phyloP scores from a whole-genome alignment of 2,329 filamentous ascomycete species.

The Raffaelea arxii region DNA sequence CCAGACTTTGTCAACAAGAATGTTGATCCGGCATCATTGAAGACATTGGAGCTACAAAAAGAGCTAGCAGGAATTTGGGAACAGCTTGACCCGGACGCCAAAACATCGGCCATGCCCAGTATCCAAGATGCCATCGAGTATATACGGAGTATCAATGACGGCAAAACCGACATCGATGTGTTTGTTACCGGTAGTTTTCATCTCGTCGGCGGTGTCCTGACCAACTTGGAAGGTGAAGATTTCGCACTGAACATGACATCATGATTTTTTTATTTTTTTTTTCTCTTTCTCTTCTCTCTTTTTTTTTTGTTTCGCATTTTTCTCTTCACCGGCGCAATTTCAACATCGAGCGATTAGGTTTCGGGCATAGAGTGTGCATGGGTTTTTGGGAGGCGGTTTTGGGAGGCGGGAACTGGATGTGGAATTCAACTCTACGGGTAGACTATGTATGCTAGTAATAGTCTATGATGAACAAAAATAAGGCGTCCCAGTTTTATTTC shows the following conservation, averaged over 20 bases:
- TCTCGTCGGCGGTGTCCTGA: conserved; percentile 30
- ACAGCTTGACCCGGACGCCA: conserved; percentile 31
- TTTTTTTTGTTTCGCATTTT: neutral
- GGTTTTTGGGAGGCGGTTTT: no score
- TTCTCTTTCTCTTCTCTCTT: neutral
- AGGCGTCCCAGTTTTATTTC: no score
- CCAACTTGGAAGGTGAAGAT: conserved; percentile 14
- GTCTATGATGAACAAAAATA: no score
- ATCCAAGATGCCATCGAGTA: conserved; percentile 46
- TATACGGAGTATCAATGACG: conserved; percentile 7
- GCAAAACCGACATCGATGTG: conserved; percentile 9
- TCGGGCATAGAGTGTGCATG: no score
- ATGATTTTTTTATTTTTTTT: neutral
- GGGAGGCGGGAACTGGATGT: no score
- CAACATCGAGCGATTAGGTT: neutral
- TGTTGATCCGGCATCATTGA: conserved; percentile 38
- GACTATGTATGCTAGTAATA: no score
- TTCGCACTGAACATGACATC: conserved; percentile 7
- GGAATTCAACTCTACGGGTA: no score
- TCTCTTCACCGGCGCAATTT: neutral
- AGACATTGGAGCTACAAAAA: conserved; percentile 39
- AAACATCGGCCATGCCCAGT: conserved; percentile 36
- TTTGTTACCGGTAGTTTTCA: conserved; percentile 41
- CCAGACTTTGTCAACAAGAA: conserved; percentile 48
- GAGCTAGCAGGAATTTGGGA: conserved; percentile 41